Evolutionary conservation across 495 filamentous ascomycete species (phyloP), one percentile per base, ranked within the genome.

Genomic region (Tuber brumale): DNA sequence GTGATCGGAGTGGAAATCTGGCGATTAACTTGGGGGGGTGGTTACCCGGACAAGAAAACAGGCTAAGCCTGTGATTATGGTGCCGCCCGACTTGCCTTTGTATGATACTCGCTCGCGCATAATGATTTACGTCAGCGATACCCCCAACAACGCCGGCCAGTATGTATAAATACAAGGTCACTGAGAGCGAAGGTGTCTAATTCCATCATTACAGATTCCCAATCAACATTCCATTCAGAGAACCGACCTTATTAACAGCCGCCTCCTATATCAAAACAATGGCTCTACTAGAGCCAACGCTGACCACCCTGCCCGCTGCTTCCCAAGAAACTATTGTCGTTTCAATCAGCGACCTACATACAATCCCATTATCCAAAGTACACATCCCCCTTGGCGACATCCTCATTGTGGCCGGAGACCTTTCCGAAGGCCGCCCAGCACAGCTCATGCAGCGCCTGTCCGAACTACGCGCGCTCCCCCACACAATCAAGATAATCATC

Each of bases 381-480:
- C 85, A 87, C 51, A 84, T 97, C 0, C 93, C 93, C 0, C 83
- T 88, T 42, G 95, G 93, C 41, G 95, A 97, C 80, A 84, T 97
- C 37, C 87, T 97, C 12, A 92, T 97, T 70, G 94, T 97, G 80
- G 92, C 93, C 23, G 95, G 95, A 18, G 95, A 98, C 84, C 84
- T 97, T 73, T 88, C 89, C 72, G 91, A 92, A 75, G 95, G 95
- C 72, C 91, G 88, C 31, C 86, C 87, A 2, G 85, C 86, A 23
- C 90, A 92, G 72, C 91, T 97, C 70, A 92, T 95, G 85, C 86
- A 85, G 44, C 89, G 93, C 77, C 84, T 97, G 61, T 88, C 94
- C 84, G 97, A 94, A 94, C 86, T 97, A 5, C 85, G 84, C 42
- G 86, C 86, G 21, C 87, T 94, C 3, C 91, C 92, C 1, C 93